Percentiles rank a stretch among this genome's conserved stretches.
Conservation (phyloP, 2,329 filamentous ascomycete species). For the Colletotrichum incanum region DNA sequence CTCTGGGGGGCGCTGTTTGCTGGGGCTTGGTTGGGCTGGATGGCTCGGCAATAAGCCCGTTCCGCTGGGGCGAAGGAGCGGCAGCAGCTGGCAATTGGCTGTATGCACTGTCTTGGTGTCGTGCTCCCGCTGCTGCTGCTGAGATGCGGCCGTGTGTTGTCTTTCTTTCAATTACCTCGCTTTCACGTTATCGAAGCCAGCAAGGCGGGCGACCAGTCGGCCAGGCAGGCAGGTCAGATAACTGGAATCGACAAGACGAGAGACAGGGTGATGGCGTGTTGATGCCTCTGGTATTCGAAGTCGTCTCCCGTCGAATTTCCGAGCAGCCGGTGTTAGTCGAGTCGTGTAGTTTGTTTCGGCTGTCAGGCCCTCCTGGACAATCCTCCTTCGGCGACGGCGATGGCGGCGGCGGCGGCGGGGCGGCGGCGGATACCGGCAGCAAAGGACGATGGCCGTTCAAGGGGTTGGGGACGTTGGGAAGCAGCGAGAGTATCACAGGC, state of each 20-base stretch:
- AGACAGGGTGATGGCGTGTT: slow-evolving; percentile 24
- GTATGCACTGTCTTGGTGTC: not conserved
- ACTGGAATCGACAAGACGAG: not conserved
- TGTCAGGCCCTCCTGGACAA: slow-evolving; percentile 17
- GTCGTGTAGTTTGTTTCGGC: slow-evolving; percentile 31
- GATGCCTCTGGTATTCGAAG: slow-evolving; percentile 7
- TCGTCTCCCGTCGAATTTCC: slow-evolving; percentile 16
- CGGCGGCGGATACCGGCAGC: slow-evolving; percentile 30
- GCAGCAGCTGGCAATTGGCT: slow-evolving; percentile 2
- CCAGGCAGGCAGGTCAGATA: not conserved
- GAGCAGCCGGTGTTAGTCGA: slow-evolving; percentile 30
- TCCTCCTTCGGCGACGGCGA: slow-evolving; percentile 7
- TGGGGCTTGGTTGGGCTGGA: slow-evolving; percentile 12
- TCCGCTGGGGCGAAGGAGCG: slow-evolving; percentile 17
- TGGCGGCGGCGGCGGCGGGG: slow-evolving; percentile 1
- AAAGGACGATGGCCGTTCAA: slow-evolving; percentile 16
- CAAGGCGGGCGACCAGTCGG: not conserved
- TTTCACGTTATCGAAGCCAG: slow-evolving; percentile 4
- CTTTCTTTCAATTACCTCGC: not conserved
- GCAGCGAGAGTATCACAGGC: slow-evolving; percentile 17
- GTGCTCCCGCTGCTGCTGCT: slow-evolving; percentile 5
- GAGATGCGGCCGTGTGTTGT: not conserved
- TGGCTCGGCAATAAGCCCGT: slow-evolving; percentile 41
- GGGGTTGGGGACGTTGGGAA: slow-evolving; percentile 22
- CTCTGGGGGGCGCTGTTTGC: slow-evolving; percentile 8